These are phyloP conservation scores for Colletotrichum limetticola DNA, from an alignment of 2,329 filamentous ascomycete genomes.

Conservation along the genomic window DNA sequence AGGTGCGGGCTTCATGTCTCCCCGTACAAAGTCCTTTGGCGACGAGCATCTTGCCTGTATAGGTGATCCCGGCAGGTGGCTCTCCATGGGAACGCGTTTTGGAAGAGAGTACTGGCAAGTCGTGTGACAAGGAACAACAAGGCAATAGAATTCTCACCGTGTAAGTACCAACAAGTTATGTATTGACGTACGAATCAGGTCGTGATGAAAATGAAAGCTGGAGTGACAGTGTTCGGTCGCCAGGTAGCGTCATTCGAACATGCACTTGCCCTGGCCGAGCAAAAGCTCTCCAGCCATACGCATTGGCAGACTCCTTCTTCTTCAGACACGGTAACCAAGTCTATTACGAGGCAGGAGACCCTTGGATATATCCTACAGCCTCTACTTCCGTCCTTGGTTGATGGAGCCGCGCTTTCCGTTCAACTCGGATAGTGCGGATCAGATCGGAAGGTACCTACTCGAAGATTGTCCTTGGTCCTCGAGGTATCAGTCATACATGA, in stretches of 20 bases:
- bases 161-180: background rate
- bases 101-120: background rate
- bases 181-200: background rate
- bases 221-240: background rate
- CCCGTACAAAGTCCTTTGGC: background rate
- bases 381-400: background rate
- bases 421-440: background rate
- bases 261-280: background rate
- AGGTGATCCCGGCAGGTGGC: conserved; percentile 14
- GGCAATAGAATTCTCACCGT: background rate
- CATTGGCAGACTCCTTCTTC: background rate
- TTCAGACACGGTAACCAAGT: background rate
- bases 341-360: background rate
- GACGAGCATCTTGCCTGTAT: background rate
- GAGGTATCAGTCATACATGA: background rate
- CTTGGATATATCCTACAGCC: background rate
- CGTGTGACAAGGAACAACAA: background rate
- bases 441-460: background rate
- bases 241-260: background rate
- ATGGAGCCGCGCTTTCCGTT: background rate
- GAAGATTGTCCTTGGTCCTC: background rate
- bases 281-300: too few species aligned
- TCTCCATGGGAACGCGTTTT: background rate
- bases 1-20: background rate
- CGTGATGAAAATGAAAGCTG: background rate